A percentile compares a stretch with the other conserved stretches of the same genome.
These are phyloP conservation scores for Lactuca sativa DNA, from an alignment of 129 eudicot species.

Conservation along the genomic window DNA sequence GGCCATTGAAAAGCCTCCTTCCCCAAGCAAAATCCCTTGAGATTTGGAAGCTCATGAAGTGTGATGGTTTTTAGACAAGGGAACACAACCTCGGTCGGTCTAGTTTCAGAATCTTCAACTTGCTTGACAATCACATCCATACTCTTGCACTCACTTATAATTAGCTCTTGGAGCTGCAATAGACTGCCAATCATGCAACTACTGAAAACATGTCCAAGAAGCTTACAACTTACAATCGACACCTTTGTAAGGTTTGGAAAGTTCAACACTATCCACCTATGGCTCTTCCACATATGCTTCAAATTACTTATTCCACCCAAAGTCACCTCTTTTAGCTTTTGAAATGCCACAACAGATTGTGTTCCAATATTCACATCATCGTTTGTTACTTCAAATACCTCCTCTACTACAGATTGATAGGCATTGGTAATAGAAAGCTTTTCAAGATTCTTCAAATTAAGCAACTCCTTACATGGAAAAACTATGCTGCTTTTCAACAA, in stretches of 20 bases:
- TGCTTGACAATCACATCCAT: neutral
- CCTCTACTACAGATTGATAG: neutral
- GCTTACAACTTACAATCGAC: too few relatives aligned
- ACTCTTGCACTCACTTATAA: neutral
- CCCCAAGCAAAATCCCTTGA: neutral
- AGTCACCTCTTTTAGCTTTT: neutral
- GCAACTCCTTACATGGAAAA: conserved; percentile 3
- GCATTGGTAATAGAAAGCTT: neutral
- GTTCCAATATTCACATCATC: neutral
- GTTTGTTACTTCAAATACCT: neutral
- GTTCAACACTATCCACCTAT: too few relatives aligned
- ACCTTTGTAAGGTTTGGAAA: conserved; percentile 11
- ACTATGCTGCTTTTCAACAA: neutral
- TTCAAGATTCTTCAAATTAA: neutral
- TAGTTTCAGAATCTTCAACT: neutral
- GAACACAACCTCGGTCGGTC: neutral
- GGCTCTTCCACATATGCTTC: neutral
- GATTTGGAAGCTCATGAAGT: neutral
- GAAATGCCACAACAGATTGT: neutral
- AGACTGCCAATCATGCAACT: conserved; percentile 1
- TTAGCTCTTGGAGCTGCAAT: neutral
- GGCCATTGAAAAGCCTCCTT: neutral
- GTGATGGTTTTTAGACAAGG: neutral
- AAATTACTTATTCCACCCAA: rapidly evolving
- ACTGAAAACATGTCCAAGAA: neutral